Percentiles rank a stretch among this genome's conserved stretches.
phyloP scores from a whole-genome alignment of 345 rosid genomes.

The Microcos paniculata region DNA sequence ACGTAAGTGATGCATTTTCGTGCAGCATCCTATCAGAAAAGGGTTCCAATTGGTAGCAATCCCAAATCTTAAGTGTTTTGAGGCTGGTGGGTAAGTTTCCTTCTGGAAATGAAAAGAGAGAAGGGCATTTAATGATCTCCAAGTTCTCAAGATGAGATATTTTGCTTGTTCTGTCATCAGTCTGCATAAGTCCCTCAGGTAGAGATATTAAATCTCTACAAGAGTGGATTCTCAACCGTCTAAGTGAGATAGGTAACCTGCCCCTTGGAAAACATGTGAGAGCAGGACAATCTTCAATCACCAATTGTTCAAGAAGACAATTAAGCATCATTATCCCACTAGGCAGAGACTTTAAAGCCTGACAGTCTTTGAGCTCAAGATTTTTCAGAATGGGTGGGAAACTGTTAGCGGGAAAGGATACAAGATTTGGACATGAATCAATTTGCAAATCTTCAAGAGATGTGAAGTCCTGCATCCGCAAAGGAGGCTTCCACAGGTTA shows the following conservation, averaged over 20 bases:
- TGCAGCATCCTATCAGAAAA: conserved; percentile 14
- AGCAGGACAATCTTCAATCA: conserved; percentile 6
- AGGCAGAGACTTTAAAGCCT: background rate
- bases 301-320: conserved; percentile 16
- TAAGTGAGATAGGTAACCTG: background rate
- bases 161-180: background rate
- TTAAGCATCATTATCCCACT: background rate
- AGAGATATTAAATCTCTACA: conserved; percentile 3
- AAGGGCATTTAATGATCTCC: conserved; percentile 21
- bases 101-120: conserved; percentile 22
- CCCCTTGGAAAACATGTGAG: conserved; percentile 5
- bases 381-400: conserved; percentile 4
- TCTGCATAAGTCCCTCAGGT: conserved; percentile 17
- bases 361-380: conserved; percentile 9
- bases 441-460: conserved; percentile 14
- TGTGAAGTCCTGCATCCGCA: background rate
- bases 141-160: conserved; percentile 18
- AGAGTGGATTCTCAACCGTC: background rate
- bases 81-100: conserved; percentile 13
- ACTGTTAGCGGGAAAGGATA: conserved; percentile 9
- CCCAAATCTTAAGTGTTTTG: conserved; percentile 11
- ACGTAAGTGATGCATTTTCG: conserved; percentile 15
- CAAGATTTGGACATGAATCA: conserved; percentile 17
- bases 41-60: conserved; percentile 2
- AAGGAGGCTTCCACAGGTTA: conserved; percentile 2